These are phyloP conservation scores for Tricholomella constricta DNA, from an alignment of 768 basidiomycete genomes.

Conservation along the genomic window DNA sequence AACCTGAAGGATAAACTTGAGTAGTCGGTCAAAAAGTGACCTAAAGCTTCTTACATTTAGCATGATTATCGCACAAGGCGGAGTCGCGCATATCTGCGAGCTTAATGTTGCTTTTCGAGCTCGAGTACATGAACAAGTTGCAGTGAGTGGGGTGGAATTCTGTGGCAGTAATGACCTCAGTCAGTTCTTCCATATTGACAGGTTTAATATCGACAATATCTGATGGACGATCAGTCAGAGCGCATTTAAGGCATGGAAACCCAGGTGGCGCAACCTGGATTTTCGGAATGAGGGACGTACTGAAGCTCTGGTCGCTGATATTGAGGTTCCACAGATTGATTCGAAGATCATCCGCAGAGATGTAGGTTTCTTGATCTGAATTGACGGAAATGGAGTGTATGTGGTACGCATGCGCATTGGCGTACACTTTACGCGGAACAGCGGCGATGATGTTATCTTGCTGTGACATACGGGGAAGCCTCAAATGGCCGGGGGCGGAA, in stretches of 20 bases:
- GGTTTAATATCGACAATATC: slow-evolving; percentile 99
- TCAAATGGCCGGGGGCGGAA: slow-evolving; percentile 57
- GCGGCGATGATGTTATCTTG: slow-evolving; percentile 99
- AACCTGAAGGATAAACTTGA: slow-evolving; percentile 57
- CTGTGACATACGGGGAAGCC: slow-evolving; percentile 86
- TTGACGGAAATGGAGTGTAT: slow-evolving; percentile 99
- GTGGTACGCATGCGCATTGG: slow-evolving; percentile 99
- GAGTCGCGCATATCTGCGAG: slow-evolving; percentile 99
- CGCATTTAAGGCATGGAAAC: slow-evolving; percentile 2
- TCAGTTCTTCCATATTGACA: slow-evolving; percentile 99
- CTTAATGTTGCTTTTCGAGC: slow-evolving; percentile 99
- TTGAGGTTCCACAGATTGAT: slow-evolving; percentile 99
- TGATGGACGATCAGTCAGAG: slow-evolving; percentile 31
- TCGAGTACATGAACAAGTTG: slow-evolving; percentile 99
- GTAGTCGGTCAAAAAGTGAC: slow-evolving; percentile 6
- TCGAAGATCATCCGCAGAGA: slow-evolving; percentile 97
- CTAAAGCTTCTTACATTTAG: slow-evolving; percentile 74
- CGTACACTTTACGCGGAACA: slow-evolving; percentile 97
- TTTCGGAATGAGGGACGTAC: slow-evolving; percentile 51
- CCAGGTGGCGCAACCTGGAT: not conserved
- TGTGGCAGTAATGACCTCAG: slow-evolving; percentile 99
- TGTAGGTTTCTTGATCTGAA: slow-evolving; percentile 99
- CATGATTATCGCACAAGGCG: slow-evolving; percentile 92
- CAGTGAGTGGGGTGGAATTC: slow-evolving; percentile 98
- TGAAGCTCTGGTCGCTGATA: slow-evolving; percentile 98